phyloP scores from a whole-genome alignment of 1,284 basidiomycete genomes.

The Heterobasidion irregulare region DNA sequence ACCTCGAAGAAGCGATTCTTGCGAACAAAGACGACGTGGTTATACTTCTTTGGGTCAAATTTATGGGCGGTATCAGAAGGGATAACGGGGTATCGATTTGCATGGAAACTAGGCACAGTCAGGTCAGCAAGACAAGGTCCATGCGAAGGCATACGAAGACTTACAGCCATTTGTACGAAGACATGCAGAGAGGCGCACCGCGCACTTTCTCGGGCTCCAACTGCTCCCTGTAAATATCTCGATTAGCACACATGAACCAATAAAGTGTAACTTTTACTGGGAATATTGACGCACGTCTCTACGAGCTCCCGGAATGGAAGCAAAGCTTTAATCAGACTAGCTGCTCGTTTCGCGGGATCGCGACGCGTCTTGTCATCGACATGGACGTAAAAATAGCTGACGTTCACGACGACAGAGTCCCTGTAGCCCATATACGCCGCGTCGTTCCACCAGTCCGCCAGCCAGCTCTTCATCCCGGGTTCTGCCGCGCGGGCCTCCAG shows the following conservation, averaged over 20 bases:
- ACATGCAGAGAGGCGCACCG: constrained; percentile 83
- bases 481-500: constrained; percentile 68
- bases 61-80: constrained; percentile 82
- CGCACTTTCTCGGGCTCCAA: constrained; percentile 90
- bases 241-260: too few relatives aligned
- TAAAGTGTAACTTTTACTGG: too few relatives aligned
- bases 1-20: constrained; percentile 91
- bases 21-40: constrained; percentile 86
- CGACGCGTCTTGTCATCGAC: constrained; percentile 54
- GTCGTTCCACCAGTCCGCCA: constrained; percentile 98
- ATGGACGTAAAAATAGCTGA: constrained; percentile 95
- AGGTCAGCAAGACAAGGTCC: background rate
- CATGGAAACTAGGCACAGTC: constrained; percentile 64
- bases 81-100: constrained; percentile 78
- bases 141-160: constrained; percentile 12
- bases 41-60: constrained; percentile 70
- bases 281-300: constrained; percentile 52
- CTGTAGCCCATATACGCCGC: constrained; percentile 80
- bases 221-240: constrained; percentile 39
- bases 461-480: constrained; percentile 70
- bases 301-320: constrained; percentile 77
- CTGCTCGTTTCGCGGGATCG: constrained; percentile 63
- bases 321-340: constrained; percentile 76
- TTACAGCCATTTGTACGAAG: constrained; percentile 89
- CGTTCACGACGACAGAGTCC: constrained; percentile 88